Evolutionary conservation across 768 basidiomycete genomes (phyloP).

Genomic region (Lactarius pseudohatsudake): DNA sequence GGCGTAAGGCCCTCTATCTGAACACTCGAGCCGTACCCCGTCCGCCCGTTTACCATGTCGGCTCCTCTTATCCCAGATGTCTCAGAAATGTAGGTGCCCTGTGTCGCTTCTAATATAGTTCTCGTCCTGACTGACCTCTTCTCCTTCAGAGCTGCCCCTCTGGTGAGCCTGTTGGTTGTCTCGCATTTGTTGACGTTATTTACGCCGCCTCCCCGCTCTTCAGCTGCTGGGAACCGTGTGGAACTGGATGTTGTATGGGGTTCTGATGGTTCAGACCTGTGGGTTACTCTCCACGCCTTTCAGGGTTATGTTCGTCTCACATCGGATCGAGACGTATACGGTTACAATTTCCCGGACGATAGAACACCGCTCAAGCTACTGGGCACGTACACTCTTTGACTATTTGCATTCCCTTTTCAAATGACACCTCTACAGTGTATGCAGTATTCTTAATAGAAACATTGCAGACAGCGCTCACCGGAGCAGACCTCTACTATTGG

Average conservation of each 20-base stretch:
- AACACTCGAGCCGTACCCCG: too few relatives aligned
- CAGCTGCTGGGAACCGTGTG: slow-evolving; percentile 14
- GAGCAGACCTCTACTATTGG: slow-evolving; percentile 17
- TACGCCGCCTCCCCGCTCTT: not conserved
- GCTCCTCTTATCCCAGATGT: too few relatives aligned
- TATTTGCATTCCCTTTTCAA: not conserved
- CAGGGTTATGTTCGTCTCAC: too few relatives aligned
- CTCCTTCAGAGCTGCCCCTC: too few relatives aligned
- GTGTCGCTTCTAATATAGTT: too few relatives aligned
- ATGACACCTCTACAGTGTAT: slow-evolving; percentile 7
- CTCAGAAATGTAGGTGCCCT: too few relatives aligned
- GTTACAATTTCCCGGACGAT: slow-evolving; percentile 17
- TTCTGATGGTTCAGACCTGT: slow-evolving; percentile 17
- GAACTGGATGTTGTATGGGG: slow-evolving; percentile 20
- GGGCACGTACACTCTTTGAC: not conserved
- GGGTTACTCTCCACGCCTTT: not conserved
- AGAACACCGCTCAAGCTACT: slow-evolving; percentile 8
- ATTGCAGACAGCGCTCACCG: slow-evolving; percentile 8
- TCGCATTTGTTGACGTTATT: too few relatives aligned
- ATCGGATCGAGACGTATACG: slow-evolving; percentile 11
- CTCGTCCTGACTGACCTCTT: too few relatives aligned
- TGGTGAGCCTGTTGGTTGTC: too few relatives aligned
- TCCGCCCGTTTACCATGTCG: too few relatives aligned
- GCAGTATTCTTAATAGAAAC: slow-evolving; percentile 10
- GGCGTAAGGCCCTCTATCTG: too few relatives aligned